Evolutionary conservation across 1,284 basidiomycete genomes (phyloP).

Genomic region (Coniophora puteana): DNA sequence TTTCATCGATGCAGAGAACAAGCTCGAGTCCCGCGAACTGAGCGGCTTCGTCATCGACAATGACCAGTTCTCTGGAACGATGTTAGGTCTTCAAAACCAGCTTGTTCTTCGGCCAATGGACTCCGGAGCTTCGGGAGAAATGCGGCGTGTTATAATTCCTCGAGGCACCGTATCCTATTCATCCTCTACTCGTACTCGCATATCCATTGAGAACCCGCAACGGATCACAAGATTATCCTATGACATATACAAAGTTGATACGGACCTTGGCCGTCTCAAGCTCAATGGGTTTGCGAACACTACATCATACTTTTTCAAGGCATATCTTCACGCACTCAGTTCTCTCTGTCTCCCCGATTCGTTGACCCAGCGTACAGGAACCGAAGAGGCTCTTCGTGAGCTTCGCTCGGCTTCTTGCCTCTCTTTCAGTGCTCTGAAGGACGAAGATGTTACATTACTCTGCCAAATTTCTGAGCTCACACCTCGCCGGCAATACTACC

Average conservation of each 20-base stretch:
- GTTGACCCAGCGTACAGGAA: constrained; percentile 37
- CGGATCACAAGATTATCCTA: too few relatives aligned
- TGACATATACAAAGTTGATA: constrained; percentile 34
- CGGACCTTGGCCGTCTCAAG: constrained; percentile 30
- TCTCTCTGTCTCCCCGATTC: constrained; percentile 36
- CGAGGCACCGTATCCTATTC: too few relatives aligned
- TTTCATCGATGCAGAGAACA: constrained; percentile 21
- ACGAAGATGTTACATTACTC: constrained; percentile 25
- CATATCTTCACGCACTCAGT: constrained; percentile 40
- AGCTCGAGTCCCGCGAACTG: constrained; percentile 25
- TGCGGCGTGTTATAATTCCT: too few relatives aligned
- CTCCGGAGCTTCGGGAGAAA: too few relatives aligned
- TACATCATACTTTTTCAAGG: constrained; percentile 31
- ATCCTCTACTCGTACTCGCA: too few relatives aligned
- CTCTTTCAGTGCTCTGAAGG: constrained; percentile 34
- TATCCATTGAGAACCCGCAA: too few relatives aligned
- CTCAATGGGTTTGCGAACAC: constrained; percentile 29
- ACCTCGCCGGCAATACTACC: constrained; percentile 33
- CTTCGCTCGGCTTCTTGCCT: constrained; percentile 31
- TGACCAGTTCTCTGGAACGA: constrained; percentile 7
- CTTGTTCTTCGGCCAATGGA: constrained; percentile 38
- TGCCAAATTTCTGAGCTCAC: constrained; percentile 27
- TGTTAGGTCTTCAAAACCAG: constrained; percentile 26
- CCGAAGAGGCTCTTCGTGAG: constrained; percentile 36
- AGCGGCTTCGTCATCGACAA: constrained; percentile 23